Conservation (phyloP, 1,284 basidiomycete species). For the Peniophora sp. region DNA sequence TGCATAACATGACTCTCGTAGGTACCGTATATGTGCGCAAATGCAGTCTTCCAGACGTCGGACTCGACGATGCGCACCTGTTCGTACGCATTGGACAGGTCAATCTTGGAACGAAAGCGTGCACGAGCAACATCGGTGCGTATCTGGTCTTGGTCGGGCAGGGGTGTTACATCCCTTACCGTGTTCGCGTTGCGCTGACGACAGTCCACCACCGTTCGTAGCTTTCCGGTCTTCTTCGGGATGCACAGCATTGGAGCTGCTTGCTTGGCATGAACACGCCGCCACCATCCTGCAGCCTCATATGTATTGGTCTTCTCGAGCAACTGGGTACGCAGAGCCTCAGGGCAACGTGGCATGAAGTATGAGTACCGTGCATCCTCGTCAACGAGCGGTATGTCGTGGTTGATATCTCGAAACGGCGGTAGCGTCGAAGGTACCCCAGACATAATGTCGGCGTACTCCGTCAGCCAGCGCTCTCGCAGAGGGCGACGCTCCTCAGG, state of each 20-base stretch:
- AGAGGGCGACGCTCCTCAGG: constrained; percentile 11
- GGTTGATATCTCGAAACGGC: constrained; percentile 20
- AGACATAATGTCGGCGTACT: constrained; percentile 15
- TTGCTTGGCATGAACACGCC: constrained; percentile 9
- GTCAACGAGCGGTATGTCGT: constrained; percentile 22
- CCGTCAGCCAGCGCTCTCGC: constrained; percentile 14
- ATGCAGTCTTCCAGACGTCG: background rate
- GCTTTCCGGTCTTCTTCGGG: constrained; percentile 16
- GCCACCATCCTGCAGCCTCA: constrained; percentile 23
- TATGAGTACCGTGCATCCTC: constrained; percentile 15
- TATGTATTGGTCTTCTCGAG: constrained; percentile 21
- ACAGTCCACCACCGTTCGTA: constrained; percentile 16
- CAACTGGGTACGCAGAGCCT: constrained; percentile 16
- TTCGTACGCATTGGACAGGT: background rate
- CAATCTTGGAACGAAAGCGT: background rate
- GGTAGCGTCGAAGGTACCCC: constrained; percentile 16
- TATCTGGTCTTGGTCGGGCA: background rate
- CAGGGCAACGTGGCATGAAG: constrained; percentile 18
- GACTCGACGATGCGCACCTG: background rate
- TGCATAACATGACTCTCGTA: constrained; percentile 22
- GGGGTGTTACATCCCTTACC: background rate
- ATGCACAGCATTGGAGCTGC: constrained; percentile 20
- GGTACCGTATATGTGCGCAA: constrained; percentile 9
- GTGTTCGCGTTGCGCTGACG: constrained; percentile 12
- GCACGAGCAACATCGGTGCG: background rate